Evolutionary conservation across 495 filamentous ascomycete species (phyloP), one percentile per base, ranked within the genome.

Genomic region (Xylona heveae): DNA sequence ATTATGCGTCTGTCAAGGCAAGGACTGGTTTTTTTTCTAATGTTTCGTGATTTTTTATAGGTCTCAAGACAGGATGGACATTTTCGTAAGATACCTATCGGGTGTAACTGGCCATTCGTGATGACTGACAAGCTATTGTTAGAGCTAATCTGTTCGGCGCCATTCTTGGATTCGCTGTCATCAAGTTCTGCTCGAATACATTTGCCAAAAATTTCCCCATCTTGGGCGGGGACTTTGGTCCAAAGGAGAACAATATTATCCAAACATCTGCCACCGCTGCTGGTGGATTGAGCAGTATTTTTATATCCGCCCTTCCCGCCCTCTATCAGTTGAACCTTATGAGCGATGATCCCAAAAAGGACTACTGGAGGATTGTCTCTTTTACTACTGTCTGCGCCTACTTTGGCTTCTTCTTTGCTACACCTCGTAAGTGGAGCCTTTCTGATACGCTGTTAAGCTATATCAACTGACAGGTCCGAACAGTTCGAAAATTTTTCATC

Each of bases 401-500:
- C 50, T 66, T 71, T 42, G 70, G 71, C n/a, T 46, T 74, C 16
- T 72, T 74, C 48, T 74, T 71, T 42, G 68, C 64, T 30, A 73
- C 67, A 1, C 71, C 71, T 19, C 54, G 35, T 50, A 38, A 37
- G 45, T 42, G 3, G 17, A 6, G 5, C 15, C 6, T 8, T 9
- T 31, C 30, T 19, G 6, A 17, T 8, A 31, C 25, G 22, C 13
- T 4, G 0, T 12, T 13, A 12, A 8, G 27, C 19, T 6, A 4
- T 15, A 15, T 13, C 12, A 20, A 14, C 22, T 42, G 19, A 35
- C 36, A 31, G 18, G n/a, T n/a, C 4, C 39, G 16, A 31, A 18
- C 6, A 40, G 26, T 76, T 24, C 66, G 71, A 27, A 71, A 71
- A 39, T 75, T 76, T 52, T 76, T 74, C 51, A 64, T 76, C 50